Percentiles rank a stretch among this genome's conserved stretches.
Evolutionary conservation across 768 basidiomycete species (phyloP).

Genomic region (Hygrocybe coccinea): DNA sequence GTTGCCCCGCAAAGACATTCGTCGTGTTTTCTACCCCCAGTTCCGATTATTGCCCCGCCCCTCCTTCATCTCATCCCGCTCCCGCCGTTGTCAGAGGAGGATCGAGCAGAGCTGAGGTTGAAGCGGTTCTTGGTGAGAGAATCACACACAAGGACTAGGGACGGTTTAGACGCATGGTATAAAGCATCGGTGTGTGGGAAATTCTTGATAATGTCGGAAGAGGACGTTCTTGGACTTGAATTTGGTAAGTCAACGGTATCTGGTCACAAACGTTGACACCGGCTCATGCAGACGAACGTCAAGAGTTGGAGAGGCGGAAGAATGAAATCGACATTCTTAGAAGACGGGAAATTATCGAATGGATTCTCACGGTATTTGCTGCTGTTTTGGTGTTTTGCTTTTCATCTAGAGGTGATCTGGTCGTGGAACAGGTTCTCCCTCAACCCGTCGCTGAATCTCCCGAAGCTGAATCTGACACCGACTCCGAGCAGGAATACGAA

Average conservation of each 20-base stretch:
- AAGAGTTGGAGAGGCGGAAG: slow-evolving; percentile 21
- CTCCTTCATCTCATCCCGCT: slow-evolving; percentile 28
- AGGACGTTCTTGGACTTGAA: slow-evolving; percentile 23
- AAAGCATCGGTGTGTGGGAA: no score
- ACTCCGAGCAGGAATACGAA: slow-evolving; percentile 11
- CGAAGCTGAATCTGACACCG: slow-evolving; percentile 10
- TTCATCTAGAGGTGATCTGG: not conserved
- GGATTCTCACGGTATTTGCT: slow-evolving; percentile 17
- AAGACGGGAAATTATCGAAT: slow-evolving; percentile 1
- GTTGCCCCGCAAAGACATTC: not conserved
- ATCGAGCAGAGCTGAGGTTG: slow-evolving; percentile 42
- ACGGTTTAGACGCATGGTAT: not conserved
- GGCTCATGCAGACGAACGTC: not conserved
- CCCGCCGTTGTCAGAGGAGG: slow-evolving; percentile 34
- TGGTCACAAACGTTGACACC: not conserved
- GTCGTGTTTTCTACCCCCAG: slow-evolving; percentile 10
- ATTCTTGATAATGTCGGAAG: slow-evolving; percentile 36
- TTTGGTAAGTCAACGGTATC: no score
- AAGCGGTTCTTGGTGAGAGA: slow-evolving; percentile 35
- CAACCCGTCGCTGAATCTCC: not conserved
- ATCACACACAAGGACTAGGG: slow-evolving; percentile 31
- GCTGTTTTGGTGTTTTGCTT: not conserved
- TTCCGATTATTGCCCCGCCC: slow-evolving; percentile 57
- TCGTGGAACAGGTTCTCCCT: not conserved
- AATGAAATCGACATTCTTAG: not conserved